Percentiles rank a stretch among this genome's conserved stretches.
These are phyloP conservation scores for Laetiporus sulphureus DNA, from an alignment of 1,284 basidiomycete genomes.

Conservation along the genomic window DNA sequence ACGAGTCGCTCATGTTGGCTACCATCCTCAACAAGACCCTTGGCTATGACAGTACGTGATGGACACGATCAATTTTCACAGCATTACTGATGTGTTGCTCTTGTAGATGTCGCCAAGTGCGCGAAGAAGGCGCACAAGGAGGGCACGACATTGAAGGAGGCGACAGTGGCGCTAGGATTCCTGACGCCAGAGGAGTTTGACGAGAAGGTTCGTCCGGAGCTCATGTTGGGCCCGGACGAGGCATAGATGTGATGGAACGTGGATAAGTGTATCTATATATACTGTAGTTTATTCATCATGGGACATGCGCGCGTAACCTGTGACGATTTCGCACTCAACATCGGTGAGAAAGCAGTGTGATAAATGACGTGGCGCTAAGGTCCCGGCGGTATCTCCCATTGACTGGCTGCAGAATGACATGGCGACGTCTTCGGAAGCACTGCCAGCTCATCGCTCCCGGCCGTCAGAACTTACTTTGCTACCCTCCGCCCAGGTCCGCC, in stretches of 20 bases:
- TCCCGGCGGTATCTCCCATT: neutral
- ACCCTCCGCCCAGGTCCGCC: too few species aligned
- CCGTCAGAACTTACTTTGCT: too few species aligned
- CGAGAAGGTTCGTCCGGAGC: slow-evolving; percentile 89
- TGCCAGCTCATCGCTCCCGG: neutral
- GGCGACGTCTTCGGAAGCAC: neutral
- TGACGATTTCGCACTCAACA: slow-evolving; percentile 9
- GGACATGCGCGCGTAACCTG: slow-evolving; percentile 13
- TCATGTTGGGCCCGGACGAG: slow-evolving; percentile 76
- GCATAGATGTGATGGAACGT: slow-evolving; percentile 18
- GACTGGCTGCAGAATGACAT: neutral
- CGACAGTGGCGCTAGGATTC: slow-evolving; percentile 84
- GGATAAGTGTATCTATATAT: neutral
- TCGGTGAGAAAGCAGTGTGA: slow-evolving; percentile 2
- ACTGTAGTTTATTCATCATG: slow-evolving; percentile 3
- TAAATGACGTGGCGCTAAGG: slow-evolving; percentile 4
- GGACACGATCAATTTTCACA: slow-evolving; percentile 1
- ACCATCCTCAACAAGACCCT: slow-evolving; percentile 91
- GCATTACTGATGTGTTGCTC: slow-evolving; percentile 8
- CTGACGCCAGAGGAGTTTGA: slow-evolving; percentile 93
- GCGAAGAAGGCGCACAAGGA: slow-evolving; percentile 99
- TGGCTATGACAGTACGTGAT: slow-evolving; percentile 86
- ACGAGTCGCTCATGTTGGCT: slow-evolving; percentile 95
- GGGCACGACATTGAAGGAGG: slow-evolving; percentile 93
- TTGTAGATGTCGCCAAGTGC: slow-evolving; percentile 88